These are phyloP conservation scores for Mangifera indica DNA, from an alignment of 345 rosid species.

Conservation along the genomic window DNA sequence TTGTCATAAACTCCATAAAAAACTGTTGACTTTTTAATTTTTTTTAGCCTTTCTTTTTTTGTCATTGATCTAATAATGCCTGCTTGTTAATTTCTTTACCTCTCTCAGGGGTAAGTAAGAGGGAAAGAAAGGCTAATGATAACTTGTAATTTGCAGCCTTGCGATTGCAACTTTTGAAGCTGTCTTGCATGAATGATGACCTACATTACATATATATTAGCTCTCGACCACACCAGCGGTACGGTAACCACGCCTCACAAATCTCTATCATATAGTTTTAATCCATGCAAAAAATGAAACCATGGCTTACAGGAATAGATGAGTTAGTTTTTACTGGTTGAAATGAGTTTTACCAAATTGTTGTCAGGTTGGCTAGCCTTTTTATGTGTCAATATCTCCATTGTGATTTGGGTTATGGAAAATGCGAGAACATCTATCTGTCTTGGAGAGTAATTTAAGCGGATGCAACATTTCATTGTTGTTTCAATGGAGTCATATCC, in stretches of 20 bases:
- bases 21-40: not conserved
- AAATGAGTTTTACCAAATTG: not conserved
- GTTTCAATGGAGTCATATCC: too few species aligned
- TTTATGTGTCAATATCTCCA: too few species aligned
- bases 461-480: too few species aligned
- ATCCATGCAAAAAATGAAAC: slow-evolving; percentile 12
- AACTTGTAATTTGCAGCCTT: slow-evolving; percentile 45
- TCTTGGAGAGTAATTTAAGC: too few species aligned
- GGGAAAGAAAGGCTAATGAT: not conserved
- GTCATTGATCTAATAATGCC: not conserved
- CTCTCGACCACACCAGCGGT: not conserved
- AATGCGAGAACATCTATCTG: too few species aligned
- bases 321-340: not conserved
- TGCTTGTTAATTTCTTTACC: slow-evolving; percentile 6
- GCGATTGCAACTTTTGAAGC: slow-evolving; percentile 32
- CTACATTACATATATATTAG: slow-evolving; percentile 25
- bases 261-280: slow-evolving; percentile 16
- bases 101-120: not conserved
- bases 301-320: slow-evolving; percentile 8
- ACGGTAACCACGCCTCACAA: slow-evolving; percentile 16
- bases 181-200: slow-evolving; percentile 32
- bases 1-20: not conserved
- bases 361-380: not conserved
- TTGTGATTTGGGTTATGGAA: too few species aligned
- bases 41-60: not conserved